A percentile compares a stretch with the other conserved stretches of the same genome.
phyloP scores from a whole-genome alignment of 2,329 filamentous ascomycete genomes.

The Beauveria varroae region DNA sequence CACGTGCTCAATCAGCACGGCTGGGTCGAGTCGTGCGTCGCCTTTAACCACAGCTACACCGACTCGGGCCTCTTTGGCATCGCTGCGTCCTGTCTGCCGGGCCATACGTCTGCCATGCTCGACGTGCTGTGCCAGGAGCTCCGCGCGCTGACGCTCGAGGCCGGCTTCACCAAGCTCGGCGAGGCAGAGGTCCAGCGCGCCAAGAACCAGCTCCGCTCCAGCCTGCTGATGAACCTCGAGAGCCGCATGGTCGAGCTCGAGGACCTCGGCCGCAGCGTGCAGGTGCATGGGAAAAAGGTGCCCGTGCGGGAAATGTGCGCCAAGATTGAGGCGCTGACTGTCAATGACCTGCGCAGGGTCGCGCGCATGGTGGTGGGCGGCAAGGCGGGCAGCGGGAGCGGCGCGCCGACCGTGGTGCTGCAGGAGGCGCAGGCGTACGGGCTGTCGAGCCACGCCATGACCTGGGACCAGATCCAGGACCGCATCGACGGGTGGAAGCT shows the following conservation, averaged over 20 bases:
- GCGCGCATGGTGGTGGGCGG: constrained; percentile 74
- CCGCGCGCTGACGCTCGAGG: constrained; percentile 66
- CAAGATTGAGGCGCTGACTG: constrained; percentile 74
- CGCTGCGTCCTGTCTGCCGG: constrained; percentile 74
- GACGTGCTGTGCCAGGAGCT: constrained; percentile 94
- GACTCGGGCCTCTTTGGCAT: constrained; percentile 96
- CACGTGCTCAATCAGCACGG: constrained; percentile 96
- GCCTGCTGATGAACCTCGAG: constrained; percentile 94
- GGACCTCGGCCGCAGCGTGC: constrained; percentile 88
- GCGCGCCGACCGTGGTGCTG: constrained; percentile 86
- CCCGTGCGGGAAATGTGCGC: constrained; percentile 89
- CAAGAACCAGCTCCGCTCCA: constrained; percentile 91
- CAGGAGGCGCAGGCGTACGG: constrained; percentile 80
- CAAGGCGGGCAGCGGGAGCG: constrained; percentile 73
- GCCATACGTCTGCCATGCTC: constrained; percentile 73
- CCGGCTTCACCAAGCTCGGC: constrained; percentile 65
- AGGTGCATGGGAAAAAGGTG: constrained; percentile 91
- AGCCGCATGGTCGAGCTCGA: constrained; percentile 96
- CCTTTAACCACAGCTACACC: constrained; percentile 96
- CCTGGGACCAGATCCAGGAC: constrained; percentile 86
- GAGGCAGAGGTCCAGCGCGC: constrained; percentile 77
- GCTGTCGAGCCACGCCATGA: constrained; percentile 58
- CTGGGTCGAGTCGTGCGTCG: constrained; percentile 92
- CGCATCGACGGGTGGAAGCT: constrained; percentile 78
- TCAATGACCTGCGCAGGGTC: constrained; percentile 74